Percentiles rank a stretch among this genome's conserved stretches.
Evolutionary conservation across 2,329 filamentous ascomycete species (phyloP).

Genomic region (Trichoderma koningiopsis): DNA sequence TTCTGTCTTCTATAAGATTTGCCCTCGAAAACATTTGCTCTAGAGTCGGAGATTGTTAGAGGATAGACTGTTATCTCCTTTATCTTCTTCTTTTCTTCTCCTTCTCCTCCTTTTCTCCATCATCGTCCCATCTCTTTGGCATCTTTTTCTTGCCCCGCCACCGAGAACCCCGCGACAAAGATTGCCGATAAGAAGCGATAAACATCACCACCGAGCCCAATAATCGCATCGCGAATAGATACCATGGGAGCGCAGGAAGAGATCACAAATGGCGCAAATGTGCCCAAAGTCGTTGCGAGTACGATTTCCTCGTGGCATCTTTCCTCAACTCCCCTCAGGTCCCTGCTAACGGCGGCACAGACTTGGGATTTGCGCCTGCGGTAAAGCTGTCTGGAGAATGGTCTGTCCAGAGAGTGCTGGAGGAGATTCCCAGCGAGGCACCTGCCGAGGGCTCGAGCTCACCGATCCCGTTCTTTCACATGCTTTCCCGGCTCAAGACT

Average conservation of each 20-base stretch:
- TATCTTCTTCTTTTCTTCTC: not conserved
- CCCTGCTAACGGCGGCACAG: constrained; percentile 14
- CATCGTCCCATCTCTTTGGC: not conserved
- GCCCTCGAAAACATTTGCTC: not conserved
- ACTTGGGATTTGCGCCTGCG: constrained; percentile 41
- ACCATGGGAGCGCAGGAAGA: constrained; percentile 19
- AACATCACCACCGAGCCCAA: not conserved
- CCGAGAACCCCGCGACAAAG: constrained; percentile 18
- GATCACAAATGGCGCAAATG: not conserved
- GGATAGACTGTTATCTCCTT: not conserved
- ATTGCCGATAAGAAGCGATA: constrained; percentile 22
- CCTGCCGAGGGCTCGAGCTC: constrained; percentile 65
- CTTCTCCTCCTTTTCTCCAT: too few species aligned
- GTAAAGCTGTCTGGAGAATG: constrained; percentile 51
- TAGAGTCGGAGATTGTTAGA: not conserved
- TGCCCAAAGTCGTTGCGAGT: constrained; percentile 34
- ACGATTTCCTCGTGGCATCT: constrained; percentile 10
- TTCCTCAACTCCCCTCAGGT: not conserved
- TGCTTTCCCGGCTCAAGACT: constrained; percentile 91
- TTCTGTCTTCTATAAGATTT: not conserved
- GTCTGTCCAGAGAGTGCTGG: constrained; percentile 65
- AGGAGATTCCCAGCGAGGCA: constrained; percentile 58
- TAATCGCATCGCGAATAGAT: not conserved
- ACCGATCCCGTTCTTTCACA: constrained; percentile 89
- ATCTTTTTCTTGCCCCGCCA: not conserved